Base-by-base conservation (phyloP, 306 rosid genomes). In the Chamaecrista fasciculata region DNA sequence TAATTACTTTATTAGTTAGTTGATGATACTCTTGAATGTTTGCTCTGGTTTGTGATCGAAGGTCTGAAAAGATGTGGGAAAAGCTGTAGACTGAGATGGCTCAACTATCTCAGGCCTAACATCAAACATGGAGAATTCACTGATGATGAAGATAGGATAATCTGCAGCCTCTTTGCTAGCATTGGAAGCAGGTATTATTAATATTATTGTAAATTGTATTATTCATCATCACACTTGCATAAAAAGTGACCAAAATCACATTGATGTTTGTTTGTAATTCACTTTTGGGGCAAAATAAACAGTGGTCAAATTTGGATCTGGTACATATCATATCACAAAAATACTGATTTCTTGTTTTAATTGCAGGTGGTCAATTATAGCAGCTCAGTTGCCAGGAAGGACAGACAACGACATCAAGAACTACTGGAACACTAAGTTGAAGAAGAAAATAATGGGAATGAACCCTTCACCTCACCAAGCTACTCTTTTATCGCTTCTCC, bases 381-480 rank as follows among this genome's bases (percentile, higher is more conserved):
- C 98, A 75, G 83, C 91, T 76, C 93, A 86, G 67, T 69, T 93
- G 66, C 89, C 89, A 10, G 96, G 97, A 2, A 85, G 98, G 67
- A 93, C 98, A 4, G 98, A 93, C 76, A 93, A 93, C 71, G 97
- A 93, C 64, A 85, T 93, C 26, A 93, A 93, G 79, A 93, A 93
- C 78, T 86, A 93, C 53, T 93, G 98, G 98, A 93, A 93, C 89
- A 90, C 97, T n/a, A 90, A 88, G 74, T 95, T 93, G 4, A 93
- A 88, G 91, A 93, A 90, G 80, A 93, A 90, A 67, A 65, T 83
- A 36, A 78, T 84, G 82, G 63, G 68, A 61, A 56, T 73, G 51
- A 73, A 73, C 52, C 65, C 66, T 48, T 71, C 71, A 63, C 37
- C 74, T 67, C 82, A 70, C n/a, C 76, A 76, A 59, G 63, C 52